Evolutionary conservation across 2,329 filamentous ascomycete genomes (phyloP), one percentile per base, ranked within the genome.

Genomic region (Acrodontium crateriforme): DNA sequence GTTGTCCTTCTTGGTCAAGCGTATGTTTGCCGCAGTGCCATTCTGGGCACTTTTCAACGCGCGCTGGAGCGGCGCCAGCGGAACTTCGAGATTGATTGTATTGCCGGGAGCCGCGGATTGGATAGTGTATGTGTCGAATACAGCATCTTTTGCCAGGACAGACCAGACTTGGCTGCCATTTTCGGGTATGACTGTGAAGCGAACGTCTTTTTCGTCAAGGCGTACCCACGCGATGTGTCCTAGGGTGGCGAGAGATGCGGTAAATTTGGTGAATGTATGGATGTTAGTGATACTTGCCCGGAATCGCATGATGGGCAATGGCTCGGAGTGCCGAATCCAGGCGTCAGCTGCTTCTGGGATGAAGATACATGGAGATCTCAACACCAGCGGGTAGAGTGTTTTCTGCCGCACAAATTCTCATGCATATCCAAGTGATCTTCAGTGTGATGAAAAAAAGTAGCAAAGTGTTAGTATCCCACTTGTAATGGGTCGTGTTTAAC

Each of bases 111-210:
- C 78, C 27, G 80, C 80, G 27, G 85, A 93, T 53, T 93, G 78
- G 41, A 95, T 75, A 29, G 74, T 71, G 60, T 91, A 93, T 40
- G 67, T 64, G 50, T 84, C 69, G 54, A 98, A 95, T 45, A 98
- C 83, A 42, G 83, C 75, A 49, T 92, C 81, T 21, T 48, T 46
- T 2, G 40, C 36, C 2, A 51, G 38, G 11, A 48, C 46, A 14
- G 40, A 38, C 89, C 89, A 98, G 30, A 95, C 87, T 64, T 95
- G 87, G 6, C 83, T 91, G 35, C 89, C 87, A 47, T 81, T 78
- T 51, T 94, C 84, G 1, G 89, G 85, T 37, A 95, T 87, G 46
- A 95, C 81, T 35, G 89, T 95, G 59, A 98, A 93, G 43, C 85
- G 84, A 31, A 87, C 76, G 30, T 77, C 76, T 34, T 85, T 76